phyloP scores from a whole-genome alignment of 495 filamentous ascomycete species.

The Podospora australis region DNA sequence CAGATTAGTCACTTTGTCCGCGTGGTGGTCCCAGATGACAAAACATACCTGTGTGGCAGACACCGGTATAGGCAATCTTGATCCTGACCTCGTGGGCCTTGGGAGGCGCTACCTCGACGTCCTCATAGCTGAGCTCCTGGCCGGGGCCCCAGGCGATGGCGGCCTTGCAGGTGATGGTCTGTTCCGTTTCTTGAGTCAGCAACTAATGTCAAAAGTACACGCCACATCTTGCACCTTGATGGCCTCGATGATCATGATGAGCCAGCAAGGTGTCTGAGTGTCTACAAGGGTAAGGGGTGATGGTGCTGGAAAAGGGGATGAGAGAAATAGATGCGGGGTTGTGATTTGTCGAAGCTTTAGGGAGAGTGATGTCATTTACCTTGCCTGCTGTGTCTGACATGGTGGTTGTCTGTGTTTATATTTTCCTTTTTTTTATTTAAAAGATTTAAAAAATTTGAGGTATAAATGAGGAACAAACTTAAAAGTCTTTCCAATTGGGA shows the following conservation, averaged over 20 bases:
- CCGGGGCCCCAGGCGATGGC: conserved; percentile 95
- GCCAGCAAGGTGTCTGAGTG: conserved; percentile 6
- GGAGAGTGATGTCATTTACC: conserved; percentile 21
- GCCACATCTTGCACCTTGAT: neutral
- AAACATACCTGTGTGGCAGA: conserved; percentile 86
- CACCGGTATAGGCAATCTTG: conserved; percentile 91
- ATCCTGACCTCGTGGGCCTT: conserved; percentile 94
- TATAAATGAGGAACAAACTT: too few species aligned
- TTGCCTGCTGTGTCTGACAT: conserved; percentile 47
- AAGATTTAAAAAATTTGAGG: neutral
- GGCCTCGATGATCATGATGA: neutral
- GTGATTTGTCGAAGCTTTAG: neutral
- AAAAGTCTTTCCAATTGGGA: neutral
- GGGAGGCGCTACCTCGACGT: conserved; percentile 88
- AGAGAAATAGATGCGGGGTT: conserved; percentile 11
- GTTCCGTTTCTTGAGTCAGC: neutral
- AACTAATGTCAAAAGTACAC: neutral
- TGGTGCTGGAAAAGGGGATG: neutral
- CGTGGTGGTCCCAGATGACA: too few species aligned
- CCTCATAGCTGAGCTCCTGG: conserved; percentile 80
- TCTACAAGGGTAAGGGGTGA: neutral
- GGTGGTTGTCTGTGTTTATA: conserved; percentile 8
- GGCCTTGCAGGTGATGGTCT: conserved; percentile 63
- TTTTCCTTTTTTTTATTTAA: neutral
- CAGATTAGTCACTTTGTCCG: too few species aligned